Base-by-base conservation (phyloP, 2,329 filamentous ascomycete genomes). In the Monosporascus cannonballus region DNA sequence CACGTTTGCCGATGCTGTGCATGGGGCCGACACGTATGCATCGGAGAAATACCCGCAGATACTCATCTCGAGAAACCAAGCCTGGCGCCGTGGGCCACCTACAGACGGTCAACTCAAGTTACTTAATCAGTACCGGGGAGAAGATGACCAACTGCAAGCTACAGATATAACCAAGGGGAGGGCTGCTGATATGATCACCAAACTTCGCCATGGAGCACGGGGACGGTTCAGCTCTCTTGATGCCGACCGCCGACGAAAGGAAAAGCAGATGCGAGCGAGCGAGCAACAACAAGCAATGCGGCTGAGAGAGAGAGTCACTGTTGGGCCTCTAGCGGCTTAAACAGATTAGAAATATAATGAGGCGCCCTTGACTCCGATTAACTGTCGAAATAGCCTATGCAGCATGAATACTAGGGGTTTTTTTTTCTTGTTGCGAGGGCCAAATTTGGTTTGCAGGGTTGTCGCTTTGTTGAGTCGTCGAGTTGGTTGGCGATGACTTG, bases 101-200 rank as follows among this genome's bases (percentile, higher is more conserved):
- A 80, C 81, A 2, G 71, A 80, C 3, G 79, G 78, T 4, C 84
- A 94, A 67, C 68, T 96, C 1, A 73, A 79, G 37, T 86, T 88
- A 51, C 68, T 94, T 50, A 90, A 91, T 64, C 87, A 83, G 63
- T 63, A 85, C 3, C 76, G 85, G 8, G 70, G 70, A 1, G 71
- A 79, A 56, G 59, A 75, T n/a, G 73, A 84, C 27, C 73, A 79
- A 50, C 64, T 91, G 49, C 77, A 72, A 1, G 60, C 70, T 0
- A 71, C 72, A 0, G 78, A 84, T 27, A 62, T 96, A 53, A 91
- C 81, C 15, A 94, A 92, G 64, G 93, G 93, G 7, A 84, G 83
- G 65, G 92, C 91, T 4, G 80, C 80, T 4, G 92, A 96, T 67
- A 92, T 96, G 87, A 96, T 97, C 58, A 95, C 90, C 7, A 95